Base-by-base conservation (phyloP, 1,284 basidiomycete genomes). In the Sanghuangporus sanghuang region DNA sequence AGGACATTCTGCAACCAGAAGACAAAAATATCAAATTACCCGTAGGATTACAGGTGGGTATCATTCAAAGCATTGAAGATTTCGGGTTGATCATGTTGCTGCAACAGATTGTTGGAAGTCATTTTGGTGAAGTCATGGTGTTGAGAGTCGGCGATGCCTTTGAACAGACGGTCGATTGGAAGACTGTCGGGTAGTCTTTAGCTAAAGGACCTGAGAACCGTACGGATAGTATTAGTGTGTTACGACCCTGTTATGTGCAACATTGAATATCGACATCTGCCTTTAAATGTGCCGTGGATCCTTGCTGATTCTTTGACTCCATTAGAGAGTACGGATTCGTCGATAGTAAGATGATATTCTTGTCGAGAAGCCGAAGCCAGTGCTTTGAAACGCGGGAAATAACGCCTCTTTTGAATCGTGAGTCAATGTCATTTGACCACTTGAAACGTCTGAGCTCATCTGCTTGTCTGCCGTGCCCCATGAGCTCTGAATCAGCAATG, bases 51-150 rank as follows among this genome's bases (percentile, higher is more conserved):
- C 56, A 57, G 27, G 56, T 57, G 21, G 9, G 56, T 18, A 7
- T 23, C 12, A 40, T 23, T n/a, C 16, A 11, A 40, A 32, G n/a
- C 21, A 1, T 23, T 6, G 39, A 11, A 21, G 21, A 16, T 23
- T 16, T 44, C 8, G 1, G 8, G 6, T 1, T 55, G 39, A 44
- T 42, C 16, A 42, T 18, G 23, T 44, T 18, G 16, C 16, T 21
- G n/a, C 9, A 21, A 6, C 9, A 57, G 56, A 57, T 57, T 44
- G 56, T 57, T 16, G 56, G 56, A 21, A 38, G 56, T 14, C 56
- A 57, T 38, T 57, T 57, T 48, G 56, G 44, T n/a, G 56, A 57
- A 21, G 56, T 38, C 16, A 57, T 21, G 38, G 56, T 57, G n/a
- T 21, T 57, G 23, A 42, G 21, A 23, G n/a, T 57, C 6, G 56